phyloP scores from a whole-genome alignment of 169 alveolate species.

The Theileria parva region DNA sequence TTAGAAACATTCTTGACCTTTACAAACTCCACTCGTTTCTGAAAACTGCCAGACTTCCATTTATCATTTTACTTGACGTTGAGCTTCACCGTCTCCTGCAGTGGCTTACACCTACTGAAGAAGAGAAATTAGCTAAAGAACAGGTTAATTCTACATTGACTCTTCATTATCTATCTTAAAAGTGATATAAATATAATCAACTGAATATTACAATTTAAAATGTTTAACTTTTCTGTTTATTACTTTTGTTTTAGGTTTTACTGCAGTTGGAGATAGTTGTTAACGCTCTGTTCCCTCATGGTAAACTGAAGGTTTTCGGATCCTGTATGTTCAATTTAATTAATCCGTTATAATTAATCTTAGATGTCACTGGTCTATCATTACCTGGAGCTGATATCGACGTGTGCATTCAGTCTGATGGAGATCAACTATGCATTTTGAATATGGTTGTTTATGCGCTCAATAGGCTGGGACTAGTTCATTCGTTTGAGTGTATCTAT shows the following conservation, averaged over 20 bases:
- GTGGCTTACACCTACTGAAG: constrained; percentile 61
- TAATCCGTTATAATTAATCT: neutral
- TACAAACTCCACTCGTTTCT: constrained; percentile 15
- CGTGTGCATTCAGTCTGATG: constrained; percentile 46
- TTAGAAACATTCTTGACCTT: constrained; percentile 36
- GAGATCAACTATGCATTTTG: constrained; percentile 32
- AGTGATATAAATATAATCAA: neutral
- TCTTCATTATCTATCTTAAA: too few species aligned
- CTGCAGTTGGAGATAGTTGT: constrained; percentile 52
- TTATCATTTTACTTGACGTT: constrained; percentile 42
- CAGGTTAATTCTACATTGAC: constrained; percentile 13
- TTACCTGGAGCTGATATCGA: constrained; percentile 66
- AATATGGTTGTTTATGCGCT: constrained; percentile 50
- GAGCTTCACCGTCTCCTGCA: constrained; percentile 49
- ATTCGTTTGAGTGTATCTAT: constrained; percentile 66
- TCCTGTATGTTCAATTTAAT: constrained; percentile 29
- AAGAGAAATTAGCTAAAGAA: constrained; percentile 55
- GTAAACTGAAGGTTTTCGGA: constrained; percentile 48
- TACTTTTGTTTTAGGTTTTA: constrained; percentile 28
- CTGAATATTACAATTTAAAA: too few species aligned
- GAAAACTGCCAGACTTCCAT: constrained; percentile 10
- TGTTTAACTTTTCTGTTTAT: too few species aligned
- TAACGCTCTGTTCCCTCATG: constrained; percentile 58
- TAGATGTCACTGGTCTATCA: constrained; percentile 63
- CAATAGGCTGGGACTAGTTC: constrained; percentile 56